These are phyloP conservation scores for Hypoxylon fragiforme DNA, from an alignment of 495 filamentous ascomycete genomes.

Conservation along the genomic window DNA sequence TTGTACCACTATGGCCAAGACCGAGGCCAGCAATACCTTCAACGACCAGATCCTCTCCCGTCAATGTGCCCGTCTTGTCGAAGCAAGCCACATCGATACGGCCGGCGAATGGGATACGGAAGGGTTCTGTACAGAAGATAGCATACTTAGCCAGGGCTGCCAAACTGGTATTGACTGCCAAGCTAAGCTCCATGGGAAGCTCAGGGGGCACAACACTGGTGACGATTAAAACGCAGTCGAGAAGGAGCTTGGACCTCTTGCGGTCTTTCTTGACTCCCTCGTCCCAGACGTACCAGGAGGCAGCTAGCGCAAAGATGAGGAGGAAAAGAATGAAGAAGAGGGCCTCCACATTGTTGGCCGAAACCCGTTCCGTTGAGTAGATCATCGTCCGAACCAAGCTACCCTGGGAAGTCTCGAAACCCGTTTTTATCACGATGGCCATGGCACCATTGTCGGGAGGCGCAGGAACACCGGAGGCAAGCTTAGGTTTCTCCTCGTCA, in stretches of 20 bases:
- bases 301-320: constrained; percentile 91
- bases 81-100: constrained; percentile 97
- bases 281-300: constrained; percentile 99
- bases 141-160: constrained; percentile 91
- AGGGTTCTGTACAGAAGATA: constrained; percentile 98
- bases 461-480: constrained; percentile 69
- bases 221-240: constrained; percentile 96
- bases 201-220: constrained; percentile 98
- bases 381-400: constrained; percentile 99
- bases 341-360: constrained; percentile 93
- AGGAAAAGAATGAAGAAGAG: constrained; percentile 96
- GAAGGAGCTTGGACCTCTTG: constrained; percentile 93
- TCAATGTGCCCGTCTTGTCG: constrained; percentile 97
- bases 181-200: constrained; percentile 94
- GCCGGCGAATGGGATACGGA: constrained; percentile 97
- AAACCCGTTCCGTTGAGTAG: constrained; percentile 97
- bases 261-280: constrained; percentile 91
- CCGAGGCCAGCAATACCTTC: constrained; percentile 93
- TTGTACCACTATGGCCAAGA: constrained; percentile 65
- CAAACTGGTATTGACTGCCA: constrained; percentile 98
- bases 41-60: constrained; percentile 94
- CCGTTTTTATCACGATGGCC: constrained; percentile 94
- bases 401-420: constrained; percentile 97
- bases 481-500: constrained; percentile 67
- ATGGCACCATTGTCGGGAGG: constrained; percentile 91